Evolutionary conservation across 352 stramenopile species (phyloP).

Genomic region (Pythium diclinum): DNA sequence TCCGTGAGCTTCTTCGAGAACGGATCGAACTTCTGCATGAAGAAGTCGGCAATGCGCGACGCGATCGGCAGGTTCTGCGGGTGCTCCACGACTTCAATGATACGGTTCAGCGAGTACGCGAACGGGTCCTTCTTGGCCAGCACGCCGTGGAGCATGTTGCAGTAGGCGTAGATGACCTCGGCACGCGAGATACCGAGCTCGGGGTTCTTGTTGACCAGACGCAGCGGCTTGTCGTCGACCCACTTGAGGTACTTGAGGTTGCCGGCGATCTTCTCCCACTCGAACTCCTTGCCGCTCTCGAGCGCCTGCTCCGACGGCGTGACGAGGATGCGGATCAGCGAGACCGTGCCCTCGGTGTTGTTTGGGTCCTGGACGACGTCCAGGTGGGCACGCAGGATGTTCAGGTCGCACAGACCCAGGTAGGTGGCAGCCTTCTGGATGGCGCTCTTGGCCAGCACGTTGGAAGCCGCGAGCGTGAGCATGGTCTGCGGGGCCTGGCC

Average conservation of each 20-base stretch:
- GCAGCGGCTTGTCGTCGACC: slow-evolving; percentile 77
- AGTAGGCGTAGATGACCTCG: slow-evolving; percentile 96
- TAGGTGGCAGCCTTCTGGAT: slow-evolving; percentile 84
- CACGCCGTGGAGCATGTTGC: slow-evolving; percentile 93
- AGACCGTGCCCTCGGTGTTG: slow-evolving; percentile 59
- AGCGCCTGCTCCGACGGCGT: slow-evolving; percentile 58
- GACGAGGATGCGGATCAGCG: slow-evolving; percentile 82
- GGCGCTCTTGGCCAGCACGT: slow-evolving; percentile 79
- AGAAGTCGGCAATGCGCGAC: slow-evolving; percentile 93
- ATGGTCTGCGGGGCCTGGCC: slow-evolving; percentile 66
- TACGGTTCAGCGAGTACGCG: slow-evolving; percentile 93
- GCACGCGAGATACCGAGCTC: slow-evolving; percentile 89
- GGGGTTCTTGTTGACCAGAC: slow-evolving; percentile 80
- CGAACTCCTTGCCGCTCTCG: slow-evolving; percentile 49
- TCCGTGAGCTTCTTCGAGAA: slow-evolving; percentile 39
- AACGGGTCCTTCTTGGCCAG: slow-evolving; percentile 93
- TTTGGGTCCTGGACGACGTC: slow-evolving; percentile 92
- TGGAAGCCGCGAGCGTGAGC: slow-evolving; percentile 78
- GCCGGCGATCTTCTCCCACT: slow-evolving; percentile 78
- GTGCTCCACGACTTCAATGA: slow-evolving; percentile 92
- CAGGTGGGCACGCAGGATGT: slow-evolving; percentile 93
- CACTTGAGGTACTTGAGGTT: slow-evolving; percentile 91
- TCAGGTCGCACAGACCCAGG: slow-evolving; percentile 92
- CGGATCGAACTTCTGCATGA: slow-evolving; percentile 88
- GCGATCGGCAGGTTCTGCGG: slow-evolving; percentile 88